Base-by-base conservation (phyloP, 2,329 filamentous ascomycete species). In the Fusarium albidum region DNA sequence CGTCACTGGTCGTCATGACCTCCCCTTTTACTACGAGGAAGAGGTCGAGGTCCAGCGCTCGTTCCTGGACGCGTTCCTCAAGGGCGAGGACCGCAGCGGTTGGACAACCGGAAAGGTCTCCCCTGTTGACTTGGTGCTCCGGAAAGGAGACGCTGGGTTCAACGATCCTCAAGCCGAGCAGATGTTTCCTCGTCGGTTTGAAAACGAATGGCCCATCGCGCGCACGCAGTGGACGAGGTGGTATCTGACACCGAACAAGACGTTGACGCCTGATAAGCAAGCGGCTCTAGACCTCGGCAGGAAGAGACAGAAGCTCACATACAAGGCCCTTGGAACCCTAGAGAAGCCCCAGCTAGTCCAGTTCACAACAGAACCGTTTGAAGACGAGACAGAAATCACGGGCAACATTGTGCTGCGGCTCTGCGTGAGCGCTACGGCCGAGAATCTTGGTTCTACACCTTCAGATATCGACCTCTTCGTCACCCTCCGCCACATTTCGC, bases 61-160 rank as follows among this genome's bases (percentile, higher is more conserved):
- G 59, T 91, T 91, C 68, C 73, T 91, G 0, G 85, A 90, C 52
- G 87, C 87, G 0, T 91, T 91, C 65, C 77, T 91, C 29, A 90
- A 90, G 61, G 84, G 78, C 2, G 79, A 90, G 0, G 88, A 91
- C 61, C 78, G 0, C 75, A 77, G 10, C 50, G 60, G 18, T n/a
- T n/a, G n/a, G n/a, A n/a, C n/a, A n/a, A n/a, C n/a, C n/a, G 84
- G 87, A 21, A 83, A 84, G 48, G 72, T 87, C 0, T 77, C 87
- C 0, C 79, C 83, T 0, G 85, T 91, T 2, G 81, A 79, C 34
- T 64, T 90, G 1, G 78, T 84, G 0, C 72, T 91, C 2, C 79
- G 88, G 11, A 87, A 87, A 66, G 87, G 88, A 3, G 79, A 90
- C 37, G 81, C 87, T 0, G 87, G 87, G 1, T 85, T 83, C 76